Percentiles rank a stretch among this genome's conserved stretches.
Evolutionary conservation across 331 rosid genomes (phyloP).

Genomic region (Acacia pycnantha): DNA sequence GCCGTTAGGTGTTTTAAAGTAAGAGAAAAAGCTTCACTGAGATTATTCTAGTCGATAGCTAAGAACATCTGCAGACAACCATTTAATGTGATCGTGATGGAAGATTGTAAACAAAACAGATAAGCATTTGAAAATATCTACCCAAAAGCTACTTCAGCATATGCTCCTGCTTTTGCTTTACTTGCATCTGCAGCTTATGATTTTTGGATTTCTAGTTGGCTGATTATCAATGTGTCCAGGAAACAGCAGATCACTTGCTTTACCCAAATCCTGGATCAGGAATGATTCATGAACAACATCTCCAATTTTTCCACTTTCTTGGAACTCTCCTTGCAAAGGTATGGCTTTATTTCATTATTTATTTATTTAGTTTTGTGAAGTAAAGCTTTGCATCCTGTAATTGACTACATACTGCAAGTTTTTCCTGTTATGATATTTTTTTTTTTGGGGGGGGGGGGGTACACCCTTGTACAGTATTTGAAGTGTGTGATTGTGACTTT

Average conservation of each 20-base stretch:
- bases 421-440: background rate
- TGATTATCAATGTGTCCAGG: conserved; percentile 52
- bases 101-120: background rate
- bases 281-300: conserved; percentile 98
- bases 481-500: conserved; percentile 14
- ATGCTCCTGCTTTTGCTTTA: conserved; percentile 7
- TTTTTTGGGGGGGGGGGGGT: background rate
- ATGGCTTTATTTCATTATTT: background rate
- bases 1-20: background rate
- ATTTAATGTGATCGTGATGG: background rate
- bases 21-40: background rate
- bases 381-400: conserved; percentile 46
- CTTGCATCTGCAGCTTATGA: conserved; percentile 28
- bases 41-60: background rate
- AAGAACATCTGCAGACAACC: background rate
- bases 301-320: conserved; percentile 94
- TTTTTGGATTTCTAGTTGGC: conserved; percentile 33
- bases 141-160: background rate
- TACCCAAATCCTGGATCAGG: conserved; percentile 99
- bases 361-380: background rate
- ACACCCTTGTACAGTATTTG: background rate
- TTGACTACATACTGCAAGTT: conserved; percentile 23
- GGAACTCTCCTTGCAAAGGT: conserved; percentile 98
- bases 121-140: conserved; percentile 23
- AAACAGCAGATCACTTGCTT: conserved; percentile 89